Evolutionary conservation across 169 alveolate genomes (phyloP).

Genomic region (Cytauxzoon felis): DNA sequence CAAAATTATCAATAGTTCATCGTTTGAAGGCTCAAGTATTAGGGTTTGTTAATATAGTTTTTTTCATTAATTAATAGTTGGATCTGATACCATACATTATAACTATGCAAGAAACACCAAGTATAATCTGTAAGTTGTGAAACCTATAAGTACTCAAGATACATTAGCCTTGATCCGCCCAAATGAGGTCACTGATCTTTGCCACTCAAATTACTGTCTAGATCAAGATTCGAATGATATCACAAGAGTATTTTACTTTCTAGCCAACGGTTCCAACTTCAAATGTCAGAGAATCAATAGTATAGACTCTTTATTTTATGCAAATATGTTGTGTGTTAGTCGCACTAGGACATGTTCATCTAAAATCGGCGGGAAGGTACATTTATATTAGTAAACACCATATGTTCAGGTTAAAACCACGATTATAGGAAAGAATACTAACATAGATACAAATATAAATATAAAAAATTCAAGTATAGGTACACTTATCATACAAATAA

Average conservation of each 20-base stretch:
- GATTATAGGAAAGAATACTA: not conserved
- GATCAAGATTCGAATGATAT: not conserved
- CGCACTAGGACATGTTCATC: conserved; percentile 8
- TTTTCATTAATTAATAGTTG: conserved; percentile 9
- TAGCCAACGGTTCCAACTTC: conserved; percentile 25
- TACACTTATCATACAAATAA: not conserved
- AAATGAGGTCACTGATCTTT: not conserved
- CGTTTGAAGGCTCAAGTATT: conserved; percentile 12
- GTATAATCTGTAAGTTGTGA: not conserved
- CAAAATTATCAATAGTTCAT: not conserved
- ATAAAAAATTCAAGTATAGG: conserved; percentile 33
- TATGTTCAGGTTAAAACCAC: not conserved
- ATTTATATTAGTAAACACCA: not conserved
- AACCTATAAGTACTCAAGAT: not conserved
- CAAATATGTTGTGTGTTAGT: too few species aligned
- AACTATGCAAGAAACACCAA: conserved; percentile 34
- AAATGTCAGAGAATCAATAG: conserved; percentile 49
- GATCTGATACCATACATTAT: conserved; percentile 52
- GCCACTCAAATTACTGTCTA: not conserved
- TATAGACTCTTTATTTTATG: conserved; percentile 40
- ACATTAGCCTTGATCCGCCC: not conserved
- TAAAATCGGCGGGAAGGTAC: conserved; percentile 17
- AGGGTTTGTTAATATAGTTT: conserved; percentile 19
- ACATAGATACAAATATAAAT: conserved; percentile 1
- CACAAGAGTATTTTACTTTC: conserved; percentile 20